Percentiles rank a stretch among this genome's conserved stretches.
Conservation (phyloP, 139 green algal genomes). For the Desmodesmus armatus region DNA sequence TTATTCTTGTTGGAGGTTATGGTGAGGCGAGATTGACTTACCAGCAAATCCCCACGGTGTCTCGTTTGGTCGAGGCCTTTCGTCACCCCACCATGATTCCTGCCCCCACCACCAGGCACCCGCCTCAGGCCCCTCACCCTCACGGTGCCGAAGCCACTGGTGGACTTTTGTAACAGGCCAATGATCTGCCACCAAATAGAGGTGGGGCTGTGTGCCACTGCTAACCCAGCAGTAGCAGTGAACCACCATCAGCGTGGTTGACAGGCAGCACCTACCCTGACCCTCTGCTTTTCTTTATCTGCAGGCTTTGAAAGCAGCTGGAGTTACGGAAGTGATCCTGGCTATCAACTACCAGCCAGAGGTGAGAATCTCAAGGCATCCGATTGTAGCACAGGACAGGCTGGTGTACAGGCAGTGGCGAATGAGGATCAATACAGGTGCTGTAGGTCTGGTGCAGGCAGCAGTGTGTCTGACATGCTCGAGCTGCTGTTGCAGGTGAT, state of each 20-base stretch:
- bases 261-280: not conserved
- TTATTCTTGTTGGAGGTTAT: conserved; percentile 89
- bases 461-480: too few relatives aligned
- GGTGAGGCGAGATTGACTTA: too few relatives aligned
- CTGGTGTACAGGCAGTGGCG: not conserved
- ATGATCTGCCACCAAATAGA: conserved; percentile 99
- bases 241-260: not conserved
- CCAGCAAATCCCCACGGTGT: too few relatives aligned
- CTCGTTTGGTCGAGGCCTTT: too few relatives aligned
- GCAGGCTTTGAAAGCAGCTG: conserved; percentile 92
- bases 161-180: conserved; percentile 98
- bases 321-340: conserved; percentile 94
- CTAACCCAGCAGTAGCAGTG: not conserved
- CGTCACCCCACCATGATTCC: too few relatives aligned
- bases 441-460: not conserved
- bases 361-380: conserved; percentile 58
- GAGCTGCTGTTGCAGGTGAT: conserved; percentile 19
- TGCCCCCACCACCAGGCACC: too few relatives aligned
- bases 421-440: too few relatives aligned
- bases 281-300: not conserved
- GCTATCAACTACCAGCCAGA: conserved; percentile 97
- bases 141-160: conserved; percentile 94
- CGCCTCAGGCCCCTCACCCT: conserved; percentile 41
- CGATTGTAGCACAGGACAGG: not conserved
- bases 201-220: conserved; percentile 53